phyloP scores from a whole-genome alignment of 768 basidiomycete species.

The Tylopilus cervinicoccineus region DNA sequence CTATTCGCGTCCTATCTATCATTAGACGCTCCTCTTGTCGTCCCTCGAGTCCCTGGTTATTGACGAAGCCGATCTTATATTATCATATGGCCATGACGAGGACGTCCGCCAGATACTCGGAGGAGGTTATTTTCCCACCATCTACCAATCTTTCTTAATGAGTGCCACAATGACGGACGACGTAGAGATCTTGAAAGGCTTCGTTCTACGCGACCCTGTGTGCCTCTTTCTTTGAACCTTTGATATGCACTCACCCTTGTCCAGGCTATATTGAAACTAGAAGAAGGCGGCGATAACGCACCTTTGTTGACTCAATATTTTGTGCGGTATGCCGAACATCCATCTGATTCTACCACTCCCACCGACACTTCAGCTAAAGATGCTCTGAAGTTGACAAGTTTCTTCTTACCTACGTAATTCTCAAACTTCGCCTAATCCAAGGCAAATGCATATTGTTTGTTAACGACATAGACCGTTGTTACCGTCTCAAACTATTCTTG shows the following conservation, averaged over 20 bases:
- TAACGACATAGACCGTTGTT: slow-evolving; percentile 91
- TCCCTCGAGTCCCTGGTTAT: slow-evolving; percentile 85
- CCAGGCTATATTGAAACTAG: slow-evolving; percentile 80
- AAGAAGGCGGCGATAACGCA: slow-evolving; percentile 82
- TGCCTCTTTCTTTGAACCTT: slow-evolving; percentile 19
- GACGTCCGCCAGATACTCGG: slow-evolving; percentile 72
- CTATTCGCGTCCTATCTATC: background rate
- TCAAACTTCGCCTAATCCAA: slow-evolving; percentile 92
- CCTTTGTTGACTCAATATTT: slow-evolving; percentile 82
- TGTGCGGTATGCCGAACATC: slow-evolving; percentile 51
- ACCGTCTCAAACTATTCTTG: slow-evolving; percentile 94
- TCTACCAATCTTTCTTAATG: slow-evolving; percentile 93
- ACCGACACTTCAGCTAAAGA: slow-evolving; percentile 32
- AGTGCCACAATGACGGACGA: slow-evolving; percentile 97
- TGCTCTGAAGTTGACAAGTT: slow-evolving; percentile 97
- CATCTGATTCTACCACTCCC: background rate
- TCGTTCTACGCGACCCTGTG: slow-evolving; percentile 84
- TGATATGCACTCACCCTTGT: background rate
- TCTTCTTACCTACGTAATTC: slow-evolving; percentile 90
- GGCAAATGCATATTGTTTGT: slow-evolving; percentile 98
- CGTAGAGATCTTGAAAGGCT: slow-evolving; percentile 85
- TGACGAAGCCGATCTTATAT: slow-evolving; percentile 95
- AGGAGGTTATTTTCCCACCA: slow-evolving; percentile 70
- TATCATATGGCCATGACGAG: slow-evolving; percentile 95
- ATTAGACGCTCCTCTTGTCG: slow-evolving; percentile 58